phyloP scores from a whole-genome alignment of 495 filamentous ascomycete species.

The Chaetomidium leptoderma region DNA sequence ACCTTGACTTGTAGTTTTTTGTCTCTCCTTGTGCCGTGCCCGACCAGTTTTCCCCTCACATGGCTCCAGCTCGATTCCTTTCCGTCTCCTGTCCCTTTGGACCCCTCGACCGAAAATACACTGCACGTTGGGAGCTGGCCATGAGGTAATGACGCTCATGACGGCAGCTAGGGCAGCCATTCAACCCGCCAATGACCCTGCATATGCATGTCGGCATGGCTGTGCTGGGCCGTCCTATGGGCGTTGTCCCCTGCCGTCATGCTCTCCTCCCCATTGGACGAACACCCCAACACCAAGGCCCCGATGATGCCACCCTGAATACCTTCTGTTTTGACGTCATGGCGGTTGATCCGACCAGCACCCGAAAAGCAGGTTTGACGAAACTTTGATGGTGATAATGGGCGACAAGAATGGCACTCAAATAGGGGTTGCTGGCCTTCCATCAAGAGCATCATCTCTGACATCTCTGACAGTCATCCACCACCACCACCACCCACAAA shows the following conservation, averaged over 20 bases:
- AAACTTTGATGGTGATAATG: background rate
- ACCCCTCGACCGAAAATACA: no score
- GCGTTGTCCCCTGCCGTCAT: slow-evolving; percentile 12
- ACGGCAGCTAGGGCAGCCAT: background rate
- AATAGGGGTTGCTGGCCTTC: slow-evolving; percentile 17
- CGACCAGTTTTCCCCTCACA: no score
- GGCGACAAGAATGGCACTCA: slow-evolving; percentile 9
- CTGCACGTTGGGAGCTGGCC: no score
- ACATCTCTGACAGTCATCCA: background rate
- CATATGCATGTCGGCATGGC: slow-evolving; percentile 19
- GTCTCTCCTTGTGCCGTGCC: no score
- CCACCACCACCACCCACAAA: background rate
- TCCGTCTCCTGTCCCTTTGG: no score
- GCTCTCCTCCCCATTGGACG: slow-evolving; percentile 22
- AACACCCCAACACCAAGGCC: slow-evolving; percentile 15
- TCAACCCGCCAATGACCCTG: slow-evolving; percentile 4
- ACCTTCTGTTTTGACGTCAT: slow-evolving; percentile 33
- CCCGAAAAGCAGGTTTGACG: slow-evolving; percentile 29
- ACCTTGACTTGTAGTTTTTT: no score
- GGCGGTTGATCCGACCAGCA: slow-evolving; percentile 18
- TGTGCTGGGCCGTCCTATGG: background rate
- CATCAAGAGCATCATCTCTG: background rate
- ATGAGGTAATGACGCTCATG: background rate
- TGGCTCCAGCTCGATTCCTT: no score
- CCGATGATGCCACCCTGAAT: slow-evolving; percentile 7